Conservation (phyloP, 192 early-diverging fungal species). For the Rhizoclosmatium sp. region DNA sequence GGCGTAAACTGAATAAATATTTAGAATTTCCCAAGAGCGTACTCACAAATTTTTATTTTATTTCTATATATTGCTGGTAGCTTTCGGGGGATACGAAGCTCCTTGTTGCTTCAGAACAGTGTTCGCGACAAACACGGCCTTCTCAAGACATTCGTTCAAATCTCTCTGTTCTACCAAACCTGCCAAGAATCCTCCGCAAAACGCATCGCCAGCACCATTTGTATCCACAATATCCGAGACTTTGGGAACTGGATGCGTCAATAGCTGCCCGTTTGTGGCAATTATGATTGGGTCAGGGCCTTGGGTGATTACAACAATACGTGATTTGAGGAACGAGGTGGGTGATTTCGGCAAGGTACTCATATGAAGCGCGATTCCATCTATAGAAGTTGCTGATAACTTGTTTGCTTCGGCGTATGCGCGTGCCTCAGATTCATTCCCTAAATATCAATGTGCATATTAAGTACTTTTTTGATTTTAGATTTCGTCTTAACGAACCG, state of each 20-base stretch:
- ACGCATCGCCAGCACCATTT: slow-evolving; percentile 89
- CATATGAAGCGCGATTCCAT: slow-evolving; percentile 75
- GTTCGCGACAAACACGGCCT: background rate
- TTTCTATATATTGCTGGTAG: too few relatives aligned
- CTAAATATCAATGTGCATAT: background rate
- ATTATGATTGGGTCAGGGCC: slow-evolving; percentile 70
- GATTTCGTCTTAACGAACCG: slow-evolving; percentile 49
- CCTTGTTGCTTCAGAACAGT: slow-evolving; percentile 2
- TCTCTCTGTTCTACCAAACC: background rate
- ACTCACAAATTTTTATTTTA: too few relatives aligned
- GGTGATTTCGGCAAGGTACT: slow-evolving; percentile 75
- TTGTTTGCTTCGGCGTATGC: slow-evolving; percentile 71
- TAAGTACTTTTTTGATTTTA: too few relatives aligned
- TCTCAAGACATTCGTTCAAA: background rate
- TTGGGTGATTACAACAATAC: slow-evolving; percentile 86
- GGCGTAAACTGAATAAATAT: background rate
- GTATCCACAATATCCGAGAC: slow-evolving; percentile 80
- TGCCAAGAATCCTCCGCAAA: slow-evolving; percentile 43
- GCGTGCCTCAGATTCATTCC: slow-evolving; percentile 84
- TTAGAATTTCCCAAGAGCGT: too few relatives aligned
- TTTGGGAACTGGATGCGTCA: slow-evolving; percentile 58
- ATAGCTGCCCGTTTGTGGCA: slow-evolving; percentile 45
- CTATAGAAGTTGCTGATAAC: slow-evolving; percentile 68
- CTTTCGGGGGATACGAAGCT: slow-evolving; percentile 1
- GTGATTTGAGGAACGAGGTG: slow-evolving; percentile 51